Percentiles rank a stretch among this genome's conserved stretches.
phyloP scores from a whole-genome alignment of 768 basidiomycete genomes.

The Russula griseocarnosa region DNA sequence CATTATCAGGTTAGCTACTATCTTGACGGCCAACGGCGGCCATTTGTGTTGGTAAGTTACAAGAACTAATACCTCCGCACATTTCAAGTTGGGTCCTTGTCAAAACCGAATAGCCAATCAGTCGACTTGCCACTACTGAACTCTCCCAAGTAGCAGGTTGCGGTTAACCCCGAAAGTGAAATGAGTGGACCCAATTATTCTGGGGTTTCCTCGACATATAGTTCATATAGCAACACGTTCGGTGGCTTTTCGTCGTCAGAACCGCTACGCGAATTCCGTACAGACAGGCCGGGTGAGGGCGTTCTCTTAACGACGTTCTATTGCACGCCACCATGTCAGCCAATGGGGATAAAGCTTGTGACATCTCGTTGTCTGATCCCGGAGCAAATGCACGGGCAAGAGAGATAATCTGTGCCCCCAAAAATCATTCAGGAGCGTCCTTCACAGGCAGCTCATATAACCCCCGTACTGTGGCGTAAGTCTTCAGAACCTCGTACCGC shows the following conservation, averaged over 20 bases:
- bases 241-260: slow-evolving; percentile 66
- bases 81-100: too few species aligned
- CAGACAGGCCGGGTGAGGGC: slow-evolving; percentile 61
- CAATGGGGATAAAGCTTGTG: slow-evolving; percentile 93
- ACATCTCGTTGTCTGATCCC: slow-evolving; percentile 51
- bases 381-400: too few species aligned
- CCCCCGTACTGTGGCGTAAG: slow-evolving; percentile 79
- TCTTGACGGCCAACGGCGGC: neutral
- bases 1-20: neutral
- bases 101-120: neutral
- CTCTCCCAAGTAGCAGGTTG: slow-evolving; percentile 81
- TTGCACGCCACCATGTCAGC: slow-evolving; percentile 48
- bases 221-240: slow-evolving; percentile 59
- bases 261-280: slow-evolving; percentile 43
- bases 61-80: neutral
- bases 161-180: slow-evolving; percentile 73
- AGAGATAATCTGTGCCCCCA: slow-evolving; percentile 42
- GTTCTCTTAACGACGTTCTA: slow-evolving; percentile 84
- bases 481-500: slow-evolving; percentile 47
- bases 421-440: slow-evolving; percentile 51
- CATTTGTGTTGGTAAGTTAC: neutral
- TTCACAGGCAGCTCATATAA: slow-evolving; percentile 49
- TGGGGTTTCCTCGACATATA: slow-evolving; percentile 58
- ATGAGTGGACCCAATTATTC: slow-evolving; percentile 64
- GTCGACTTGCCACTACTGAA: slow-evolving; percentile 56